Base-by-base conservation (phyloP, 2,329 filamentous ascomycete species). In the Fusarium vanettenii region DNA sequence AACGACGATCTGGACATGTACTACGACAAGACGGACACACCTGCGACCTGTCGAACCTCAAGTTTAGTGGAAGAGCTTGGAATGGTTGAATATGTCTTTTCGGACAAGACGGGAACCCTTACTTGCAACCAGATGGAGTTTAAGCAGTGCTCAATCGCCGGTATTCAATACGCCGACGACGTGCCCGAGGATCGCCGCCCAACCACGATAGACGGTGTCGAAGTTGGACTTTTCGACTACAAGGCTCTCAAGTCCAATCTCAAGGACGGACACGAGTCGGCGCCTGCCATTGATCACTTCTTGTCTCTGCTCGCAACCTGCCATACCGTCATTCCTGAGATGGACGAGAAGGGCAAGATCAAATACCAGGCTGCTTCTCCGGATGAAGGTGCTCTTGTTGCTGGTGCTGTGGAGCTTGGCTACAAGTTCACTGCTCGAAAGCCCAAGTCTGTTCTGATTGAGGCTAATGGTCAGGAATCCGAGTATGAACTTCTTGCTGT, bases 111-210 rank as follows among this genome's bases (percentile, higher is more conserved):
- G 2, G 96, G 96, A 50, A 98, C 96, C 5, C 86, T 98, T 79
- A 98, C 96, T n/a, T 97, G 95, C 85, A 98, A 98, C 81, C 92
- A 95, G 89, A 98, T 99, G 97, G 96, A 98, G 83, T 99, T 98
- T 83, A 95, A 95, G 81, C 95, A 98, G 83, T 97, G 94, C 79
- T 93, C 94, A 0, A 98, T 99, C 80, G 94, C 91, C 29, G 97
- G 97, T 29, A 92, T 98, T 63, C 96, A 98, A 84, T 99, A 99
- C 80, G 93, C 94, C 14, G 95, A 97, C 64, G 94, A 96, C 50
- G 92, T 98, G 2, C 93, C 97, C 0, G 97, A 99, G 83, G 97
- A 99, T 81, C 91, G 95, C 67, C 90, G 94, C 78, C 93, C 95
- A 1, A 93, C 92, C 1, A 87, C 92, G n/a, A 90, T 94, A 75